A percentile compares a stretch with the other conserved stretches of the same genome.
phyloP scores from a whole-genome alignment of 2,329 filamentous ascomycete species.

The Cryoendolithus antarcticus region DNA sequence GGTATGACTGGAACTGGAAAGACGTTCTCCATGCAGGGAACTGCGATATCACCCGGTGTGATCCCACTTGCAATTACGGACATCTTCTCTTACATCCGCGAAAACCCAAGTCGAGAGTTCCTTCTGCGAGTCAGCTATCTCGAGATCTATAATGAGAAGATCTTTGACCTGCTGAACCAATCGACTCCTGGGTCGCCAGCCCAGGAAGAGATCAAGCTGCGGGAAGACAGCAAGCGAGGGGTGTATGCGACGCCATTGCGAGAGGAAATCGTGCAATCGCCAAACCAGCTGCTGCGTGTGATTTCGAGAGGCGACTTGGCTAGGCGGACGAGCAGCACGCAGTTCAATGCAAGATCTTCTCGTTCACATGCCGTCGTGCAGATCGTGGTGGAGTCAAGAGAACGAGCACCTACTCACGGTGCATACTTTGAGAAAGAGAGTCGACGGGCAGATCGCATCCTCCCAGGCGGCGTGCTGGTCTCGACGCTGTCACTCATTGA shows the following conservation, averaged over 20 bases:
- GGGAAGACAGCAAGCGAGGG: slow-evolving; percentile 89
- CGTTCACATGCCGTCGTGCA: slow-evolving; percentile 97
- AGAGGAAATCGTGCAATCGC: slow-evolving; percentile 97
- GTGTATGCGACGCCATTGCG: slow-evolving; percentile 94
- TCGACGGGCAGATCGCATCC: slow-evolving; percentile 46
- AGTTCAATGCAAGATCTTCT: slow-evolving; percentile 93
- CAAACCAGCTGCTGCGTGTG: slow-evolving; percentile 84
- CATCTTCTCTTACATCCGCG: slow-evolving; percentile 97
- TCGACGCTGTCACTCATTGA: slow-evolving; percentile 94
- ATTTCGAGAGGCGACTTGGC: slow-evolving; percentile 91
- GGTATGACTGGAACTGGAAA: slow-evolving; percentile 99
- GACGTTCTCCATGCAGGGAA: slow-evolving; percentile 99
- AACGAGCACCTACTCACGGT: slow-evolving; percentile 47
- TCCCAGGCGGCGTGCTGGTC: slow-evolving; percentile 83
- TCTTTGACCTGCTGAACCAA: slow-evolving; percentile 81
- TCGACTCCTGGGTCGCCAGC: slow-evolving; percentile 45
- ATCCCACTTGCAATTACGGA: slow-evolving; percentile 96
- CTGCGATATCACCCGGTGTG: slow-evolving; percentile 85
- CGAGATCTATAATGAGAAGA: slow-evolving; percentile 98
- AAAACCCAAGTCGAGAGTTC: slow-evolving; percentile 90
- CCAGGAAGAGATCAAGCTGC: slow-evolving; percentile 91
- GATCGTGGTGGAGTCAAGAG: slow-evolving; percentile 93
- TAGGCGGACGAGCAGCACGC: slow-evolving; percentile 80
- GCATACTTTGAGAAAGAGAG: slow-evolving; percentile 41
- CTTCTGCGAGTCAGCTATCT: slow-evolving; percentile 91